phyloP scores from a whole-genome alignment of 2,329 filamentous ascomycete species.

The Colletotrichum sp. region DNA sequence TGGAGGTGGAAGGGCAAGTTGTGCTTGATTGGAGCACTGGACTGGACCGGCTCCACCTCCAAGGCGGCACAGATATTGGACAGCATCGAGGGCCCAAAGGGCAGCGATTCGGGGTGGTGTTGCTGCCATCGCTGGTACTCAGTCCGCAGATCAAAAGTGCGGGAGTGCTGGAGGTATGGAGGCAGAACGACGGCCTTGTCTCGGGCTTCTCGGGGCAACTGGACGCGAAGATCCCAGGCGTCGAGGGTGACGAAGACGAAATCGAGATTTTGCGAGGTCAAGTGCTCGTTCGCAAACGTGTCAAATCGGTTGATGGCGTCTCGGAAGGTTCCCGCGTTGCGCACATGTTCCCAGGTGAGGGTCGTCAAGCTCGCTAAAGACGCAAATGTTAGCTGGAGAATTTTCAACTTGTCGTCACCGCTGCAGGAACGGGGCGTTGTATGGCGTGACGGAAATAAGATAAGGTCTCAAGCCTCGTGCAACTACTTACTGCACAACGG shows the following conservation, averaged over 20 bases:
- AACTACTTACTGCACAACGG: constrained; percentile 91
- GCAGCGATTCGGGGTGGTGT: constrained; percentile 95
- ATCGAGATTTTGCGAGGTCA: constrained; percentile 89
- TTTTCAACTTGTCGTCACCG: constrained; percentile 27
- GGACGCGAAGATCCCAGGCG: constrained; percentile 97
- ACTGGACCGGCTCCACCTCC: constrained; percentile 97
- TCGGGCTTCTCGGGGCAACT: constrained; percentile 94
- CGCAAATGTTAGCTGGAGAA: constrained; percentile 22
- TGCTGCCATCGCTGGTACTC: constrained; percentile 99
- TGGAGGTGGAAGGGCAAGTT: constrained; percentile 98
- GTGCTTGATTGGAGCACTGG: constrained; percentile 97
- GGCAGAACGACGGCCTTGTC: constrained; percentile 98
- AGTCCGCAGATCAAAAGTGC: constrained; percentile 94
- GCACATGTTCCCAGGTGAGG: constrained; percentile 98
- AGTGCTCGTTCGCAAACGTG: constrained; percentile 88
- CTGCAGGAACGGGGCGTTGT: constrained; percentile 10
- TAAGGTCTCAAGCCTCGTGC: constrained; percentile 18
- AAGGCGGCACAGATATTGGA: constrained; percentile 98
- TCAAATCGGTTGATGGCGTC: constrained; percentile 97
- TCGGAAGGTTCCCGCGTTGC: constrained; percentile 94
- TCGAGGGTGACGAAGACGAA: constrained; percentile 99
- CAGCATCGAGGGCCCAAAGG: constrained; percentile 93
- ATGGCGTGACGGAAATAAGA: constrained; percentile 9
- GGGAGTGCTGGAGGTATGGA: constrained; percentile 95
- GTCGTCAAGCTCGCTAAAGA: constrained; percentile 89